phyloP scores from a whole-genome alignment of 1,284 basidiomycete species.

The Cutaneotrichosporon sp. region DNA sequence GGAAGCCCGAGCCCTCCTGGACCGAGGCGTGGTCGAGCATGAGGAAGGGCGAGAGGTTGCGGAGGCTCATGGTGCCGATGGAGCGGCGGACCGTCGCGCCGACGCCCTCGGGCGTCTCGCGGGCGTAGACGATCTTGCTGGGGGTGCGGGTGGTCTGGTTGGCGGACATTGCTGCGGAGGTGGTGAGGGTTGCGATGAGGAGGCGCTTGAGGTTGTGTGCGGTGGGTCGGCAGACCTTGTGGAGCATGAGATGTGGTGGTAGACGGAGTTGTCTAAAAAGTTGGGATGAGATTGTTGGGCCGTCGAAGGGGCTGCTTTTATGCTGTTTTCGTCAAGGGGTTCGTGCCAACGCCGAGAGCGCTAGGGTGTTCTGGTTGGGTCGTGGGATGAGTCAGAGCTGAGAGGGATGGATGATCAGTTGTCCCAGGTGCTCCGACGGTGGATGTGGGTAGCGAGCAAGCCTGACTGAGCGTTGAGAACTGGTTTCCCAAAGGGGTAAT shows the following conservation, averaged over 20 bases:
- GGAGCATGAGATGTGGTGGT: conserved; percentile 1
- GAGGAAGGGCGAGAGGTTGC: conserved; percentile 86
- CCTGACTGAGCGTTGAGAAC: conserved; percentile 14
- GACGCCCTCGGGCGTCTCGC: conserved; percentile 84
- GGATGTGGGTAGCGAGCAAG: neutral
- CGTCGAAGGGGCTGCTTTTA: conserved; percentile 11
- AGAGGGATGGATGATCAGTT: neutral
- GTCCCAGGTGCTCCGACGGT: no score
- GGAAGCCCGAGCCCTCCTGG: conserved; percentile 54
- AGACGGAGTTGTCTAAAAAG: neutral
- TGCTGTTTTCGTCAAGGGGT: conserved; percentile 5
- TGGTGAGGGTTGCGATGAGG: conserved; percentile 10
- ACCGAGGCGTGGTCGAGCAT: conserved; percentile 60
- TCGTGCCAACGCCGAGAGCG: neutral
- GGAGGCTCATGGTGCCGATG: conserved; percentile 73
- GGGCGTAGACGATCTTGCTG: conserved; percentile 69
- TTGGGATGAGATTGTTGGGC: conserved; percentile 11
- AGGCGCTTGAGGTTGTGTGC: conserved; percentile 11
- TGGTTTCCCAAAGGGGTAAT: conserved; percentile 19
- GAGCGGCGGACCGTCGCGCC: conserved; percentile 86
- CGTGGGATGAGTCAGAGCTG: neutral
- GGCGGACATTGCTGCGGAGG: conserved; percentile 6
- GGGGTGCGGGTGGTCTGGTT: conserved; percentile 59
- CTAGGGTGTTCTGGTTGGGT: neutral
- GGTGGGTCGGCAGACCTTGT: conserved; percentile 1